Evolutionary conservation across 169 alveolate genomes (phyloP).

Genomic region (Plasmodium berghei): DNA sequence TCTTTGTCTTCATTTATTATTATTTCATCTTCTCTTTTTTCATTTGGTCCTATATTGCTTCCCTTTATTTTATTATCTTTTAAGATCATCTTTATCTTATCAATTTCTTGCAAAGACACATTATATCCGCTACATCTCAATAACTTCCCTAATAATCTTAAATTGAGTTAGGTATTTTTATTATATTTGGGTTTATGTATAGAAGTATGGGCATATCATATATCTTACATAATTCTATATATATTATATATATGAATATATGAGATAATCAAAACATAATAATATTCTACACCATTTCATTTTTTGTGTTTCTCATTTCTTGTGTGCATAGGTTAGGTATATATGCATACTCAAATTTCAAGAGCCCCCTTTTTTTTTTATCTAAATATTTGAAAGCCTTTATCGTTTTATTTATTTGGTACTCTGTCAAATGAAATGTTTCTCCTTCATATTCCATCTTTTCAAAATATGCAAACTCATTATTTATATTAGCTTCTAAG

Average conservation of each 20-base stretch:
- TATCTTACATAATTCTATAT: background rate
- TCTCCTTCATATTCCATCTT: conserved; percentile 76
- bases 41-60: conserved; percentile 19
- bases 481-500: background rate
- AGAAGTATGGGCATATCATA: background rate
- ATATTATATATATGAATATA: conserved; percentile 1
- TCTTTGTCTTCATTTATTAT: conserved; percentile 8
- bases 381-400: conserved; percentile 72
- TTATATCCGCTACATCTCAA: conserved; percentile 70
- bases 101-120: conserved; percentile 65
- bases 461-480: conserved; percentile 2
- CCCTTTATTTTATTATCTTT: conserved; percentile 34
- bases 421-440: conserved; percentile 69
- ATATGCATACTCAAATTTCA: conserved; percentile 49
- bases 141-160: conserved; percentile 54
- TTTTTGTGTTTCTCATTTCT: background rate
- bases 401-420: conserved; percentile 66
- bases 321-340: conserved; percentile 6
- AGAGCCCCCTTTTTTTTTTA: conserved; percentile 63
- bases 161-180: background rate
- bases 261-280: background rate
- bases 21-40: conserved; percentile 28
- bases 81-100: conserved; percentile 53
- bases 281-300: background rate
- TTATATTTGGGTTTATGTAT: background rate